phyloP scores from a whole-genome alignment of 805 yeast genomes.

The Schwanniomyces polymorphus region DNA sequence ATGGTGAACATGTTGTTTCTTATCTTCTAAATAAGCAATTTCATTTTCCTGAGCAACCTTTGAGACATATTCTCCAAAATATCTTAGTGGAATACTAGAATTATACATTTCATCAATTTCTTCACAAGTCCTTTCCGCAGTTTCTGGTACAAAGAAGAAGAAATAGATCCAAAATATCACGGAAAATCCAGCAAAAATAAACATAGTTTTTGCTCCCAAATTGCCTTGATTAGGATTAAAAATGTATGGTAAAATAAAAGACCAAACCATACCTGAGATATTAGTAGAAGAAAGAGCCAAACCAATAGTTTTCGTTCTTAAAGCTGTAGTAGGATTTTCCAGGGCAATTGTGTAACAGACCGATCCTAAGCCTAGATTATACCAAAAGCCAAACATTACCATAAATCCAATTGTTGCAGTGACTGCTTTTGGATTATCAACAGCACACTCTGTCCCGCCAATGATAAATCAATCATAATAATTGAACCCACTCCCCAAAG shows the following conservation, averaged over 20 bases:
- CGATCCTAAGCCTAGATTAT: constrained; percentile 9
- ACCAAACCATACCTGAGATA: constrained; percentile 10
- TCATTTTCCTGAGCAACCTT: neutral
- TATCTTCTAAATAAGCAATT: neutral
- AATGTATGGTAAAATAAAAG: constrained; percentile 17
- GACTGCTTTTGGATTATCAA: neutral
- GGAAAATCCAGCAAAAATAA: constrained; percentile 36
- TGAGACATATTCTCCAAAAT: constrained; percentile 20
- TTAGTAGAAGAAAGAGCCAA: constrained; percentile 9
- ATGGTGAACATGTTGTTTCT: too few species aligned
- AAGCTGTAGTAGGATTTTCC: constrained; percentile 12
- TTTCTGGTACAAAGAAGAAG: constrained; percentile 11
- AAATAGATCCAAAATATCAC: neutral
- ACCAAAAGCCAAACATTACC: constrained; percentile 6
- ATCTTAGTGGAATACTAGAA: constrained; percentile 20
- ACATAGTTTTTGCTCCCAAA: constrained; percentile 46
- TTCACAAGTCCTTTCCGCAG: constrained; percentile 10
- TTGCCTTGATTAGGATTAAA: constrained; percentile 25
- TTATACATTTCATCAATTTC: constrained; percentile 16
- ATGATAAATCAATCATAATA: constrained; percentile 4
- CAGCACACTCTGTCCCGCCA: constrained; percentile 5
- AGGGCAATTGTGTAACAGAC: constrained; percentile 7
- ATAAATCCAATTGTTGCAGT: constrained; percentile 6
- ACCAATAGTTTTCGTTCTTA: constrained; percentile 16
- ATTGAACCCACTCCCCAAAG: constrained; percentile 1